These are phyloP conservation scores for Quercus cerris DNA, from an alignment of 306 rosid genomes.

Conservation along the genomic window DNA sequence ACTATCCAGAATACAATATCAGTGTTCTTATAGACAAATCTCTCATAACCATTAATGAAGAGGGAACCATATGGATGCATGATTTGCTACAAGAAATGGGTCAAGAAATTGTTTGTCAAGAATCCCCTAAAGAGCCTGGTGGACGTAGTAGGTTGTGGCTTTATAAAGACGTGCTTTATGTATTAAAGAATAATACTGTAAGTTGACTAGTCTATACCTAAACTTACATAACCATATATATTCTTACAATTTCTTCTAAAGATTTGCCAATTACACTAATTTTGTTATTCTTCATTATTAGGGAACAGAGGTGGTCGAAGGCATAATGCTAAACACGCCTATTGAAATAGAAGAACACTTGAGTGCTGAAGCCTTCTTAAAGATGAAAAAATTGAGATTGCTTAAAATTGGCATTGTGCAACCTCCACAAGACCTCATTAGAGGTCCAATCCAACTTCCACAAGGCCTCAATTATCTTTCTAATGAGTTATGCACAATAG, in stretches of 20 bases:
- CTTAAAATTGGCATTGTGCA: not conserved
- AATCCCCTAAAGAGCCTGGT: not conserved
- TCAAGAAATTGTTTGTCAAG: not conserved
- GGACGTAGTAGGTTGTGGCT: not conserved
- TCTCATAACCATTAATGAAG: not conserved
- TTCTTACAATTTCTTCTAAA: not conserved
- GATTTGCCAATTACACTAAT: not conserved
- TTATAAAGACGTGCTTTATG: not conserved
- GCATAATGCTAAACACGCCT: not conserved
- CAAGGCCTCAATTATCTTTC: not conserved
- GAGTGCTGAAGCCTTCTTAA: not conserved
- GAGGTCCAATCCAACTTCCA: not conserved
- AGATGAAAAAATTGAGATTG: not conserved
- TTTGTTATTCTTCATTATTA: not conserved
- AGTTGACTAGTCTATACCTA: not conserved
- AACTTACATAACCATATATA: not conserved
- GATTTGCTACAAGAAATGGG: not conserved
- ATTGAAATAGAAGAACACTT: not conserved
- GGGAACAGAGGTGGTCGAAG: not conserved
- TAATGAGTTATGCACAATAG: not conserved
- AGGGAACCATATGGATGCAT: not conserved
- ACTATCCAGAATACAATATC: not conserved
- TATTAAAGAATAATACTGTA: not conserved
- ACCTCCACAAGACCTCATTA: not conserved
- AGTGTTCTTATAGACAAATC: not conserved